A percentile compares a stretch with the other conserved stretches of the same genome.
Evolutionary conservation across 257 asterid species (phyloP).

Genomic region (Solanum pinnatisectum): DNA sequence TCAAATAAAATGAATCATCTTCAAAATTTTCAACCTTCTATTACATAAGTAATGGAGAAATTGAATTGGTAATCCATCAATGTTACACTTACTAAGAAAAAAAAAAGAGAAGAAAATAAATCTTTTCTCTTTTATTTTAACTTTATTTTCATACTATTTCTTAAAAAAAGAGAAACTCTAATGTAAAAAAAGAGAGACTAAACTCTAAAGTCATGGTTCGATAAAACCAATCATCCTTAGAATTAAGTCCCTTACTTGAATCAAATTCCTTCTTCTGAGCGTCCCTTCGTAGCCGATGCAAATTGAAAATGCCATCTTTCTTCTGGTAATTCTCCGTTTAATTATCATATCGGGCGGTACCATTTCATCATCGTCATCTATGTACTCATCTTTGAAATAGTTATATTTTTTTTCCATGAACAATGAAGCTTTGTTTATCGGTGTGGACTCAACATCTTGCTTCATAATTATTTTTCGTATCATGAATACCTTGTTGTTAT

Average conservation of each 20-base stretch:
- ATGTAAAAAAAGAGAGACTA: background rate
- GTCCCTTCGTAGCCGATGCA: constrained; percentile 76
- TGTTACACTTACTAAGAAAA: constrained; percentile 1
- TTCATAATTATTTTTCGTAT: constrained; percentile 17
- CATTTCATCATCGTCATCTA: constrained; percentile 43
- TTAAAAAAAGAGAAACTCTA: too few species aligned
- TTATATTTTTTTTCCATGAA: background rate
- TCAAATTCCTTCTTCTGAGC: constrained; percentile 70
- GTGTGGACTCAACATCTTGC: background rate
- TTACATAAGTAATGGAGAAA: background rate
- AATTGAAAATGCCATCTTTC: constrained; percentile 57
- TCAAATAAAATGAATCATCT: background rate
- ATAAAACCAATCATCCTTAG: constrained; percentile 79
- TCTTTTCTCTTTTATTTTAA: background rate
- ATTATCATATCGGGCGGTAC: constrained; percentile 74
- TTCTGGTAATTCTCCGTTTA: constrained; percentile 61
- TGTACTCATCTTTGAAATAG: background rate
- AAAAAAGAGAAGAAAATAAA: background rate
- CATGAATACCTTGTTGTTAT: constrained; percentile 1
- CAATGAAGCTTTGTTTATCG: background rate
- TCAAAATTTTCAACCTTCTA: background rate
- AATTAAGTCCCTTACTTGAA: constrained; percentile 53
- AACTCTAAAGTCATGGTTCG: constrained; percentile 15
- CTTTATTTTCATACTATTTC: background rate
- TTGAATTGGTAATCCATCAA: background rate